These are phyloP conservation scores for Pythium rhizo-oryzae DNA, from an alignment of 352 stramenopile species.

Conservation along the genomic window DNA sequence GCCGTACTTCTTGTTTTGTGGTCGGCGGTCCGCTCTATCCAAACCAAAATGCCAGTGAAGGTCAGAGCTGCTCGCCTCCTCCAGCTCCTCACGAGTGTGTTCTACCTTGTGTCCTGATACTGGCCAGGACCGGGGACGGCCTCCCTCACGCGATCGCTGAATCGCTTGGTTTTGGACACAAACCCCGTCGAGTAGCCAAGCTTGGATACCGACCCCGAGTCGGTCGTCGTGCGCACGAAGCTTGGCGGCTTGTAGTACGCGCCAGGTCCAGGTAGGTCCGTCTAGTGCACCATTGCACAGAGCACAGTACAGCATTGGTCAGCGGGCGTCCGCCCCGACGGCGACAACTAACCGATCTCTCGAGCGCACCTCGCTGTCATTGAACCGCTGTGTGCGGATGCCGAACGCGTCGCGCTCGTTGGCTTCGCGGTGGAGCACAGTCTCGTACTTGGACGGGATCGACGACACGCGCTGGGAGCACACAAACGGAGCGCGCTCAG, in stretches of 20 bases:
- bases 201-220: constrained; percentile 76
- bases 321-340: not conserved
- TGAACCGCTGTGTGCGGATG: constrained; percentile 67
- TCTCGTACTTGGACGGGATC: constrained; percentile 85
- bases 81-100: too few relatives aligned
- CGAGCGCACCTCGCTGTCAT: constrained; percentile 48
- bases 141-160: constrained; percentile 51
- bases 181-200: constrained; percentile 79
- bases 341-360: too few relatives aligned
- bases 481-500: constrained; percentile 4
- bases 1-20: constrained; percentile 67
- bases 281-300: constrained; percentile 47
- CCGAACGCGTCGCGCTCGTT: constrained; percentile 71
- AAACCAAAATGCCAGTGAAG: too few relatives aligned
- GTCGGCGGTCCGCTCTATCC: constrained; percentile 42
- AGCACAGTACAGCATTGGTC: too few relatives aligned
- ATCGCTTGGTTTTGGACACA: constrained; percentile 78
- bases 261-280: constrained; percentile 67
- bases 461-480: constrained; percentile 51
- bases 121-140: constrained; percentile 62
- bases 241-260: constrained; percentile 70
- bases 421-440: constrained; percentile 57
- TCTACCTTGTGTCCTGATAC: constrained; percentile 60
- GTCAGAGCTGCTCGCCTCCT: too few relatives aligned
- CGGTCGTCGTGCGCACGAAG: constrained; percentile 55